Evolutionary conservation across 2,329 filamentous ascomycete species (phyloP), one percentile per base, ranked within the genome.

Genomic region (Neofusicoccum kwambonambiense): DNA sequence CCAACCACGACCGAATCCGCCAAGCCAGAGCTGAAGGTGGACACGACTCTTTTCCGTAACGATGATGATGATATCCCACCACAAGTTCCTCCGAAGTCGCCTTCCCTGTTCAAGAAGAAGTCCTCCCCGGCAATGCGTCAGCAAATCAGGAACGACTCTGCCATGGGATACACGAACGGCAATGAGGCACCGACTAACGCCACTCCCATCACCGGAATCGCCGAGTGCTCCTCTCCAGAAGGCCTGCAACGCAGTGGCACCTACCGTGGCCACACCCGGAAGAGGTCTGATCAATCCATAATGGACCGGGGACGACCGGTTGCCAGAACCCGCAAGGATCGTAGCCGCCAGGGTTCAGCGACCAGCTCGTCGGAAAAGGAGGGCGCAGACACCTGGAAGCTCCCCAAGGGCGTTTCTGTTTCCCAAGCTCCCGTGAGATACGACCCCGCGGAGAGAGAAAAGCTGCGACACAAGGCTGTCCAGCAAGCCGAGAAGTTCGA

Each of bases 401-500:
- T 79, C 17, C 76, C 77, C 13, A 69, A 68, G 39, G 77, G 77
- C 35, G 73, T 79, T 72, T 74, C 72, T 8, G 70, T 77, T 27
- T 65, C 70, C 6, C 75, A 78, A 49, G 77, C 77, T 17, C 70
- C 72, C 2, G 67, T 70, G 42, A 70, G 69, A 22, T 73, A 78
- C 69, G 71, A 71, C 39, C 70, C 75, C 22, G 68, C 69, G 9
- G 77, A 79, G 56, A 76, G 77, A 64, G 73, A 75, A 63, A 65
- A 69, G 27, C 70, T 79, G 19, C 74, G 77, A 45, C 74, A 76
- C 62, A 77, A 79, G 68, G 77, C 77, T 12, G 71, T 69, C 27
- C 72, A 74, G 54, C 77, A 79, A 64, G 76, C 76, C 15, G 73
- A 75, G 34, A 77, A 77, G 62, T 79, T 78, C 56, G 76, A 79